Conservation (phyloP, 192 early-diverging fungal genomes). For the Phycomyces blakesleeanus region DNA sequence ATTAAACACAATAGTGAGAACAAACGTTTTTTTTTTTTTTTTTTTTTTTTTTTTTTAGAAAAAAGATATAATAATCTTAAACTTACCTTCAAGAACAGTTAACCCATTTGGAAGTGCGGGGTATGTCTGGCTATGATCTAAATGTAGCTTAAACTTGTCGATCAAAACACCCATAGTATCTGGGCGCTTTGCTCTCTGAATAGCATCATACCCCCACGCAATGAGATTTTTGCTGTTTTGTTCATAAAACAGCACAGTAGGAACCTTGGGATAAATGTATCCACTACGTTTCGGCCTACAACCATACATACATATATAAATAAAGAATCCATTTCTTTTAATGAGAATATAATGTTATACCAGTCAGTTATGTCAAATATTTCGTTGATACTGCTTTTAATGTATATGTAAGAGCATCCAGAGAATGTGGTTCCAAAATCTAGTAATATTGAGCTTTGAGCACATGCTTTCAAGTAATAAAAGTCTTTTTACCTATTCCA, state of each 20-base stretch:
- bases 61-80: no score
- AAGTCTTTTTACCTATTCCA: no score
- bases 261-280: constrained; percentile 25
- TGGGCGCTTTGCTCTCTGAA: constrained; percentile 36
- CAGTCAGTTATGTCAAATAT: constrained; percentile 43
- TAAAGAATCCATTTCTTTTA: no score
- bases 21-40: no score
- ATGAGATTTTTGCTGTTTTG: constrained; percentile 34
- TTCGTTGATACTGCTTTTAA: constrained; percentile 37
- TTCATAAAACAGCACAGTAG: constrained; percentile 36
- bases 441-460: neutral
- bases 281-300: neutral
- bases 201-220: constrained; percentile 45
- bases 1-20: no score
- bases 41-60: no score
- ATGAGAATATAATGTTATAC: neutral
- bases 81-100: constrained; percentile 31
- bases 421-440: constrained; percentile 43
- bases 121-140: constrained; percentile 39
- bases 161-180: constrained; percentile 38
- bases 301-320: no score
- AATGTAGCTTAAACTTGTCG: constrained; percentile 45
- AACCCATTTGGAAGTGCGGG: constrained; percentile 43
- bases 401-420: constrained; percentile 44
- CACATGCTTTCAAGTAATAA: no score